phyloP scores from a whole-genome alignment of 768 basidiomycete genomes.

The Clavulina sp. region DNA sequence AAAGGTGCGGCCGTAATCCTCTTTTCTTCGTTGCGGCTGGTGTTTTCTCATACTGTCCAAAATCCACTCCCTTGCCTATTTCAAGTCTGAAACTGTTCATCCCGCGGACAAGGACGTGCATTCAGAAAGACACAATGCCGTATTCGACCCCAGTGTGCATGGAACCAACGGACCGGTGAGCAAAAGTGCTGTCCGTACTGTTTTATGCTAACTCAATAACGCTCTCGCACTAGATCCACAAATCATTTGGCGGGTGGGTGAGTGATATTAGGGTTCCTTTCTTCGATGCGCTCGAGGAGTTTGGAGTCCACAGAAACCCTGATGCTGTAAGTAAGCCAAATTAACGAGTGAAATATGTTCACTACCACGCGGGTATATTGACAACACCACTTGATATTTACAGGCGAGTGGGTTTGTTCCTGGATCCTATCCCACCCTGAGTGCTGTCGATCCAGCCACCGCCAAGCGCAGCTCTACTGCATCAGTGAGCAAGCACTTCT shows the following conservation, averaged over 20 bases:
- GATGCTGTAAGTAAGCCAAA: conserved; percentile 7
- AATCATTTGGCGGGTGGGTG: too few species aligned
- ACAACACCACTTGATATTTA: background rate
- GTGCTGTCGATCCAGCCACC: conserved; percentile 8
- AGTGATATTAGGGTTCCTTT: conserved; percentile 4
- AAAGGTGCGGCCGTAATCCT: conserved; percentile 4
- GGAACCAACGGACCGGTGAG: conserved; percentile 7
- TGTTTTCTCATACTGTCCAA: too few species aligned
- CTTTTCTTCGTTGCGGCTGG: too few species aligned
- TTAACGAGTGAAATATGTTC: too few species aligned
- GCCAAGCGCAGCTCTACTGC: conserved; percentile 3
- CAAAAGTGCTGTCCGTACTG: too few species aligned
- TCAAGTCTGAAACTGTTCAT: conserved; percentile 9
- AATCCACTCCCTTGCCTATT: conserved; percentile 4
- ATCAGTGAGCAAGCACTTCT: too few species aligned
- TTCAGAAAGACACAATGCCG: conserved; percentile 7
- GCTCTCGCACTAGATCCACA: too few species aligned
- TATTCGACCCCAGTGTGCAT: conserved; percentile 6
- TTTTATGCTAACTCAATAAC: too few species aligned
- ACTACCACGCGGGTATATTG: too few species aligned
- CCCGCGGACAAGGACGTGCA: conserved; percentile 5
- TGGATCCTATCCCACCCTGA: conserved; percentile 7
- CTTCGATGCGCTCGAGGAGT: conserved; percentile 5
- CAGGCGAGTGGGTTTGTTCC: background rate
- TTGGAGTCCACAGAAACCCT: conserved; percentile 6